Conservation (phyloP, 495 filamentous ascomycete genomes). For the Penicillium parvum region DNA sequence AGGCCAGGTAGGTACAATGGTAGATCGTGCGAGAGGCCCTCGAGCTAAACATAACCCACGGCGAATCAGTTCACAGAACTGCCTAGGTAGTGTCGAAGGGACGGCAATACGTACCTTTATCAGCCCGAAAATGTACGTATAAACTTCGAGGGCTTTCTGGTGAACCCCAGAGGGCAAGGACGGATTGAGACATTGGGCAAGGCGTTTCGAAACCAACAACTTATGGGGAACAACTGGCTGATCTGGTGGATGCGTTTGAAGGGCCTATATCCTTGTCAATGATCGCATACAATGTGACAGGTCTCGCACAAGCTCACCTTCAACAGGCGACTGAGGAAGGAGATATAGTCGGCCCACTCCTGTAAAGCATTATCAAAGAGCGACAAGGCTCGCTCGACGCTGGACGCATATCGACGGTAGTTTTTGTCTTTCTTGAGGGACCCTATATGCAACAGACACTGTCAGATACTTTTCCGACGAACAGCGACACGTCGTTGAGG, state of each 20-base stretch:
- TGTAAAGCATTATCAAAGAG: slow-evolving; percentile 90
- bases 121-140: slow-evolving; percentile 71
- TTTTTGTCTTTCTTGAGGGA: slow-evolving; percentile 77
- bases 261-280: slow-evolving; percentile 53
- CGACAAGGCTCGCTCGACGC: slow-evolving; percentile 80
- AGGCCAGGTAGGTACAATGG: slow-evolving; percentile 86
- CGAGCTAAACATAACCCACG: slow-evolving; percentile 43
- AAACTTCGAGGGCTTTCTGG: slow-evolving; percentile 94
- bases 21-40: slow-evolving; percentile 75
- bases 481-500: background rate
- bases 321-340: slow-evolving; percentile 83
- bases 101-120: slow-evolving; percentile 26
- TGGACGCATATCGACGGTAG: slow-evolving; percentile 85
- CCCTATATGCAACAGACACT: slow-evolving; percentile 41
- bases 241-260: slow-evolving; percentile 78
- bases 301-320: slow-evolving; percentile 55
- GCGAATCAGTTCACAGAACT: slow-evolving; percentile 8
- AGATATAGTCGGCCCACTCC: slow-evolving; percentile 99
- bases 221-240: slow-evolving; percentile 76
- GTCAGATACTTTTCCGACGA: slow-evolving; percentile 3
- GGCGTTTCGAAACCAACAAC: slow-evolving; percentile 75
- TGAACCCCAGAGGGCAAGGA: slow-evolving; percentile 95
- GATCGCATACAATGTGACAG: slow-evolving; percentile 11
- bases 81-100: background rate
- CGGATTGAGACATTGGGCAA: slow-evolving; percentile 93